Evolutionary conservation across 768 basidiomycete genomes (phyloP).

Genomic region (Pulveroboletus frians): DNA sequence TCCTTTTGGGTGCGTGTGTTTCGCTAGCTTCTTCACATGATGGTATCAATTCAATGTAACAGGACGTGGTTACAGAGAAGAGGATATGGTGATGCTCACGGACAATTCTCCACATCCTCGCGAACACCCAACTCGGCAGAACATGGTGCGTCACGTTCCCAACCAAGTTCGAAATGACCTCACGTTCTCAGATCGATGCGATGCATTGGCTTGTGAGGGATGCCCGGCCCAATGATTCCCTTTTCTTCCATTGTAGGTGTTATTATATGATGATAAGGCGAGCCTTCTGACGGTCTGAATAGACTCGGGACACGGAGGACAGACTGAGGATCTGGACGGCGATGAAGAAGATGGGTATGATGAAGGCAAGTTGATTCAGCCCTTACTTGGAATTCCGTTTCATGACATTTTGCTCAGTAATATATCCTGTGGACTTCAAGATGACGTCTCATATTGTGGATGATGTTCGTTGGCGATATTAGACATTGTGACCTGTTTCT

Average conservation of each 20-base stretch:
- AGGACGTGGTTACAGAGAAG: conserved; percentile 53
- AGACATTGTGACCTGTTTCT: neutral
- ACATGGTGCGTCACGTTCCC: conserved; percentile 55
- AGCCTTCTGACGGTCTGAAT: neutral
- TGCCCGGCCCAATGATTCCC: conserved; percentile 75
- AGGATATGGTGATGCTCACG: conserved; percentile 83
- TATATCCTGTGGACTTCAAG: conserved; percentile 79
- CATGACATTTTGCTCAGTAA: conserved; percentile 42
- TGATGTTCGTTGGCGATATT: conserved; percentile 53
- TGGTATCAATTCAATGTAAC: neutral
- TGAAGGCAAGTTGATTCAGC: conserved; percentile 45
- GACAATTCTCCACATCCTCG: conserved; percentile 66
- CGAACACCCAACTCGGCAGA: conserved; percentile 67
- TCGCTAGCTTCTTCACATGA: neutral
- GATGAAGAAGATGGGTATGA: conserved; percentile 84
- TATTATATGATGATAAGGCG: neutral
- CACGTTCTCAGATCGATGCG: conserved; percentile 48
- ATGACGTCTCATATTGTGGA: conserved; percentile 77
- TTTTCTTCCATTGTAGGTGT: conserved; percentile 82
- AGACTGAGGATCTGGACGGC: conserved; percentile 75
- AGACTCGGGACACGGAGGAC: conserved; percentile 95
- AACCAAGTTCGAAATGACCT: neutral
- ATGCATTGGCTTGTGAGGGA: conserved; percentile 90
- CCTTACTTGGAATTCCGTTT: neutral
- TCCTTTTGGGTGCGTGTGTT: conserved; percentile 57